A percentile compares a stretch with the other conserved stretches of the same genome.
These are phyloP conservation scores for Boletus pseudopeckii DNA, from an alignment of 768 basidiomycete genomes.

Conservation along the genomic window DNA sequence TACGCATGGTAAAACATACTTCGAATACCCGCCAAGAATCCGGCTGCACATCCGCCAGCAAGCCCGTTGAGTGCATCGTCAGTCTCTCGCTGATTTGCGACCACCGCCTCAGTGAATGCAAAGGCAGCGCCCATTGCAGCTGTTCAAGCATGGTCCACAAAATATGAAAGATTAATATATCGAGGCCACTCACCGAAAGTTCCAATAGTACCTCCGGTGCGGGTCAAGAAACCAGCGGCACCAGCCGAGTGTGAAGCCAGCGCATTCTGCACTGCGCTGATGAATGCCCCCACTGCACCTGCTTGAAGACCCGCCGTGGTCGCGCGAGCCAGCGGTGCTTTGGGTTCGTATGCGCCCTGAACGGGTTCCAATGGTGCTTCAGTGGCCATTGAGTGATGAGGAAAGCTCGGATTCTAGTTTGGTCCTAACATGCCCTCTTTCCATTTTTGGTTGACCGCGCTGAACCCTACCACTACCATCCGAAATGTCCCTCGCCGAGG, in stretches of 20 bases:
- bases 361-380: constrained; percentile 13
- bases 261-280: constrained; percentile 77
- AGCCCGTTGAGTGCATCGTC: constrained; percentile 82
- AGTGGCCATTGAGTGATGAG: constrained; percentile 21
- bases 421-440: constrained; percentile 5
- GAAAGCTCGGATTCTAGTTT: not conserved
- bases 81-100: constrained; percentile 76
- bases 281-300: constrained; percentile 61
- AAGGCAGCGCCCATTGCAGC: constrained; percentile 89
- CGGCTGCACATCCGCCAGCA: constrained; percentile 88
- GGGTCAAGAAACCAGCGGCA: constrained; percentile 81
- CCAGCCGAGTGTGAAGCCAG: constrained; percentile 72
- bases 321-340: constrained; percentile 54
- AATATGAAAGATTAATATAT: not conserved
- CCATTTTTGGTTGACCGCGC: constrained; percentile 21
- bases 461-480: constrained; percentile 8
- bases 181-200: constrained; percentile 69
- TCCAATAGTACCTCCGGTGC: constrained; percentile 86
- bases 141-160: constrained; percentile 30
- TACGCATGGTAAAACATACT: constrained; percentile 40
- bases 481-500: constrained; percentile 8
- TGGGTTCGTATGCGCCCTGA: constrained; percentile 42
- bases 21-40: constrained; percentile 85
- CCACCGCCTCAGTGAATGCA: constrained; percentile 73
- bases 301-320: constrained; percentile 60